phyloP scores from a whole-genome alignment of 768 basidiomycete species.

The Boletus barrowsii region DNA sequence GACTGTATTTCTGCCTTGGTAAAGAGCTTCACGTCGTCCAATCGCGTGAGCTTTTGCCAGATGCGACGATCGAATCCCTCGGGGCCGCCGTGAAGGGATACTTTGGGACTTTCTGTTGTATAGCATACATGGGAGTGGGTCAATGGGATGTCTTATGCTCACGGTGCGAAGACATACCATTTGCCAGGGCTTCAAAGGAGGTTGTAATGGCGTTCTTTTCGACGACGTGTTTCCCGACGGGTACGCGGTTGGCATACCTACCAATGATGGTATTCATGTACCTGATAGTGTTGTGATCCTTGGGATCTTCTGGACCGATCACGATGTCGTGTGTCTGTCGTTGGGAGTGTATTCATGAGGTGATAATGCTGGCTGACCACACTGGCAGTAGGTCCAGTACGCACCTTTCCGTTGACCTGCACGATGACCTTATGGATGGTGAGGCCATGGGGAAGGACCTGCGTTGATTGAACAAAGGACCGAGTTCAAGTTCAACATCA shows the following conservation, averaged over 20 bases:
- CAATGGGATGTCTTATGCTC: background rate
- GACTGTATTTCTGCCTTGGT: slow-evolving; percentile 49
- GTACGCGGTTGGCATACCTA: slow-evolving; percentile 69
- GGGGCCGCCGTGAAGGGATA: slow-evolving; percentile 73
- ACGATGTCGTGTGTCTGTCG: slow-evolving; percentile 72
- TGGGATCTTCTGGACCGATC: slow-evolving; percentile 64
- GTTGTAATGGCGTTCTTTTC: slow-evolving; percentile 52
- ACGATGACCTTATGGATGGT: slow-evolving; percentile 68
- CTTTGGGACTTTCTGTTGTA: slow-evolving; percentile 43
- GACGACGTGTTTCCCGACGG: slow-evolving; percentile 51
- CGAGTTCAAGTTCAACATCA: no score
- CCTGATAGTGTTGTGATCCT: slow-evolving; percentile 56
- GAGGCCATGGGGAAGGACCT: slow-evolving; percentile 67
- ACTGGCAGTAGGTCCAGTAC: background rate
- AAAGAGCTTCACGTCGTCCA: slow-evolving; percentile 50
- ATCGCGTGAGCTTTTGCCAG: slow-evolving; percentile 46
- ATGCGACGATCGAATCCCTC: slow-evolving; percentile 57
- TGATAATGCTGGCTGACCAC: background rate
- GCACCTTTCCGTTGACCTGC: slow-evolving; percentile 61
- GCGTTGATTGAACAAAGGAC: background rate
- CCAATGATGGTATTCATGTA: slow-evolving; percentile 75
- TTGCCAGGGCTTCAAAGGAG: slow-evolving; percentile 42
- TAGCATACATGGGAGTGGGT: slow-evolving; percentile 8
- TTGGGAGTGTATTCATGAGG: background rate
- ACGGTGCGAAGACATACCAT: slow-evolving; percentile 26